A percentile compares a stretch with the other conserved stretches of the same genome.
Conservation (phyloP, 495 filamentous ascomycete species). For the Xylaria palmicola region DNA sequence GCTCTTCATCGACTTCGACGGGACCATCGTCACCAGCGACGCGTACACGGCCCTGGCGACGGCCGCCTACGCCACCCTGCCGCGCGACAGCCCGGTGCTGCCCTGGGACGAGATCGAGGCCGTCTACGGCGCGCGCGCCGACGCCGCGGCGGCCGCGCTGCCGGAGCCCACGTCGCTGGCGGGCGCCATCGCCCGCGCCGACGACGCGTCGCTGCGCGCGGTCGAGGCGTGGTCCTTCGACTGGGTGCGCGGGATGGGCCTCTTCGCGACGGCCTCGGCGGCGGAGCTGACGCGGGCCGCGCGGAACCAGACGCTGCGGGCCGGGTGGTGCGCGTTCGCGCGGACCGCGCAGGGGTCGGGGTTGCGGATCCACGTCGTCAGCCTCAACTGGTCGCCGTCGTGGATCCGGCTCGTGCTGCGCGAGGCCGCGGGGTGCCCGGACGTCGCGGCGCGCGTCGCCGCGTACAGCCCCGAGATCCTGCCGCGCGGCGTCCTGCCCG, state of each 20-base stretch:
- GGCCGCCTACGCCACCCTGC: slow-evolving; percentile 8
- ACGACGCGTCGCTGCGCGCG: slow-evolving; percentile 2
- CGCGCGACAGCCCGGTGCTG: slow-evolving; percentile 6
- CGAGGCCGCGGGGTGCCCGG: not conserved
- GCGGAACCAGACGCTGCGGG: slow-evolving; percentile 1
- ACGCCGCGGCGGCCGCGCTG: not conserved
- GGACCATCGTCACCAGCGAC: slow-evolving; percentile 7
- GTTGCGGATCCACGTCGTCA: not conserved
- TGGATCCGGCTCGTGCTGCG: slow-evolving; percentile 8
- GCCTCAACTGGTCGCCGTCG: slow-evolving; percentile 14
- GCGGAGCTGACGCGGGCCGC: not conserved
- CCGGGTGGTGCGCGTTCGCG: slow-evolving; percentile 6
- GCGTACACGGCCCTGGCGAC: slow-evolving; percentile 3
- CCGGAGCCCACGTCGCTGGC: not conserved
- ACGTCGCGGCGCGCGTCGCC: not conserved
- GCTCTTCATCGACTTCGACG: slow-evolving; percentile 10
- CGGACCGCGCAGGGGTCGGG: not conserved
- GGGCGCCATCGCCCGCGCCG: not conserved
- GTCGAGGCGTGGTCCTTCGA: slow-evolving; percentile 7
- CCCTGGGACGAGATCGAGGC: slow-evolving; percentile 6
- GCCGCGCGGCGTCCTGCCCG: not conserved
- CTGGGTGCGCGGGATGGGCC: slow-evolving; percentile 7
- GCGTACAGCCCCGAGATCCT: slow-evolving; percentile 7
- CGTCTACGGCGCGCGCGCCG: not conserved
- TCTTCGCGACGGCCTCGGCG: slow-evolving; percentile 2